A percentile compares a stretch with the other conserved stretches of the same genome.
phyloP scores from a whole-genome alignment of 306 rosid species.

The Senna tora region DNA sequence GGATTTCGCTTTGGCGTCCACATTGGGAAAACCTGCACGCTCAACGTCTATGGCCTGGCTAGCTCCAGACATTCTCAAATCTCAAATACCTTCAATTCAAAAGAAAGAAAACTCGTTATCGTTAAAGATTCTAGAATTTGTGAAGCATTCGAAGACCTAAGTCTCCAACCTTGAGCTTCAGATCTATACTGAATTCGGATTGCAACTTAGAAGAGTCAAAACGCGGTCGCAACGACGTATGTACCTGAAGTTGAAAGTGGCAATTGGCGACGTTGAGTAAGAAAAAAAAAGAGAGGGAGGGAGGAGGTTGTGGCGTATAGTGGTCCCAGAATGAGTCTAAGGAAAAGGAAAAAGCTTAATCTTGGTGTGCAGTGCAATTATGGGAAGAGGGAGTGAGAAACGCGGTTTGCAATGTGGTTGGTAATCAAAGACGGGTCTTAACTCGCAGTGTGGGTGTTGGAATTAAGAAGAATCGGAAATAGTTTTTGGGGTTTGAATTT shows the following conservation, averaged over 20 bases:
- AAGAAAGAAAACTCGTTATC: not conserved
- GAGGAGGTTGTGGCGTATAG: not conserved
- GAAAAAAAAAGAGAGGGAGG: too few relatives aligned
- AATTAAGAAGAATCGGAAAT: not conserved
- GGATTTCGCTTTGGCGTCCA: constrained; percentile 17
- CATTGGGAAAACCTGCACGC: constrained; percentile 11
- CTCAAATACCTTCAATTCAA: not conserved
- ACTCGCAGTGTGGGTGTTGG: too few relatives aligned
- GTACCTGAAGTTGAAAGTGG: constrained; percentile 39
- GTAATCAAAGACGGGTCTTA: not conserved
- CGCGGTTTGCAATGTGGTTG: not conserved
- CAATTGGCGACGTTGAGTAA: constrained; percentile 29
- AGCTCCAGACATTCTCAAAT: constrained; percentile 20
- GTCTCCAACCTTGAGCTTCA: constrained; percentile 33
- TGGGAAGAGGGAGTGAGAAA: not conserved
- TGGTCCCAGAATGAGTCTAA: not conserved
- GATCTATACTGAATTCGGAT: constrained; percentile 34
- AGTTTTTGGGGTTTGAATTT: not conserved
- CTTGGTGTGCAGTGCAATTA: not conserved
- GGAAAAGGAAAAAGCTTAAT: not conserved
- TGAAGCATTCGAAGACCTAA: constrained; percentile 34
- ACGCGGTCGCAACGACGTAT: constrained; percentile 13
- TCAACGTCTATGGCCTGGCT: constrained; percentile 25
- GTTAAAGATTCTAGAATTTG: constrained; percentile 2
- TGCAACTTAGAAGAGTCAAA: constrained; percentile 35